A percentile compares a stretch with the other conserved stretches of the same genome.
These are phyloP conservation scores for Cubamyces lactineus DNA, from an alignment of 768 basidiomycete species.

Conservation along the genomic window DNA sequence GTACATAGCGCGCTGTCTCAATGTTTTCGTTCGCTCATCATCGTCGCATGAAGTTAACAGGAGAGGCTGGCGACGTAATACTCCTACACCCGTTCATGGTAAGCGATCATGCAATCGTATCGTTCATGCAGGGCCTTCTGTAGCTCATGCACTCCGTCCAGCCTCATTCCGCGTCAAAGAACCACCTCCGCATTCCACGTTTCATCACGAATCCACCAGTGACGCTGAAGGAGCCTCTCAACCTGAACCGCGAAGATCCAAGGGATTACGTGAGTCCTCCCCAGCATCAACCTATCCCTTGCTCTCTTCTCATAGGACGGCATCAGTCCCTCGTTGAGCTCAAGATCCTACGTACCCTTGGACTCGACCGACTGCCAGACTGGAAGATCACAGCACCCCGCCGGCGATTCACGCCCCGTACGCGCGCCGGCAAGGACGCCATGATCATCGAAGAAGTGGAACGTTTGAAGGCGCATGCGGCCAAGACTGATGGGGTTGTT, in stretches of 20 bases:
- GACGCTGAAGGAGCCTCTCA: slow-evolving; percentile 38
- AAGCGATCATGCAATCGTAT: neutral
- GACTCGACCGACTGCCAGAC: slow-evolving; percentile 28
- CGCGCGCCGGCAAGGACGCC: slow-evolving; percentile 33
- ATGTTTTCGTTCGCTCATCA: too few species aligned
- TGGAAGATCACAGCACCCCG: slow-evolving; percentile 31
- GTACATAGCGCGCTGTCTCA: neutral
- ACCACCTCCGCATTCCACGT: slow-evolving; percentile 38
- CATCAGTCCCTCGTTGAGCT: slow-evolving; percentile 38
- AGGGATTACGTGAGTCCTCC: slow-evolving; percentile 30
- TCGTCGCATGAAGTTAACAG: slow-evolving; percentile 33
- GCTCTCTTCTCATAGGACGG: too few species aligned
- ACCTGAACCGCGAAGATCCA: slow-evolving; percentile 36
- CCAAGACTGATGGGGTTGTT: slow-evolving; percentile 28
- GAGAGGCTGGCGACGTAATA: slow-evolving; percentile 42
- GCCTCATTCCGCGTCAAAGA: slow-evolving; percentile 42
- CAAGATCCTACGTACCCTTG: slow-evolving; percentile 39
- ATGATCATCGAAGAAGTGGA: slow-evolving; percentile 31
- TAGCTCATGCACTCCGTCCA: neutral
- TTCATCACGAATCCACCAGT: slow-evolving; percentile 46
- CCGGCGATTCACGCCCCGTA: slow-evolving; percentile 29
- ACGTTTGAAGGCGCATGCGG: slow-evolving; percentile 31
- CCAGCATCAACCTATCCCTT: too few species aligned
- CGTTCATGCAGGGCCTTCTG: neutral
- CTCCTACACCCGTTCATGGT: slow-evolving; percentile 43